phyloP scores from a whole-genome alignment of 371 early-diverging fungal genomes.

The Mortierella sp. region DNA sequence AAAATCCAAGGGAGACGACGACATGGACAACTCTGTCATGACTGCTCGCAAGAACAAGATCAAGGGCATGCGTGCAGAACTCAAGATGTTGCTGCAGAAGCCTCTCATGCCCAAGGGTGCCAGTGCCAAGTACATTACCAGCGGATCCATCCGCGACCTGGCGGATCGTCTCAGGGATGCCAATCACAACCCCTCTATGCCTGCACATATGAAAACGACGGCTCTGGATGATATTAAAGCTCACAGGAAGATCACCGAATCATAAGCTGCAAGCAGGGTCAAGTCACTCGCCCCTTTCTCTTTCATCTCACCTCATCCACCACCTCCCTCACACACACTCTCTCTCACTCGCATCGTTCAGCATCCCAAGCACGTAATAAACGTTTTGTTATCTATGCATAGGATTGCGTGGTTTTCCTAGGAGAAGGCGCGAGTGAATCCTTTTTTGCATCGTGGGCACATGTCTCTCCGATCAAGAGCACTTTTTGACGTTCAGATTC shows the following conservation, averaged over 20 bases:
- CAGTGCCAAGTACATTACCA: conserved; percentile 78
- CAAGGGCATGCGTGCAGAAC: conserved; percentile 63
- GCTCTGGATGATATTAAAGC: conserved; percentile 59
- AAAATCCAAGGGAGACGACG: conserved; percentile 51
- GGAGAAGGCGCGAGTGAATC: too few relatives aligned
- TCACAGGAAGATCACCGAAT: conserved; percentile 20
- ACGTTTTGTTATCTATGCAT: background rate
- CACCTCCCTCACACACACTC: conserved; percentile 1
- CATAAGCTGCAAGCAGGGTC: background rate
- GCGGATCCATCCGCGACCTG: conserved; percentile 70
- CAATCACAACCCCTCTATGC: conserved; percentile 53
- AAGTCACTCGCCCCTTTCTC: background rate
- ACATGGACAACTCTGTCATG: conserved; percentile 28
- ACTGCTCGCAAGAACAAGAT: conserved; percentile 58
- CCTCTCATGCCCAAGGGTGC: conserved; percentile 81
- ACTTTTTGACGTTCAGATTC: too few relatives aligned
- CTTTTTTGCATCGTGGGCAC: too few relatives aligned
- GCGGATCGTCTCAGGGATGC: conserved; percentile 68
- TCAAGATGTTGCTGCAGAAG: conserved; percentile 67
- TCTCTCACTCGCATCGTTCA: conserved; percentile 1
- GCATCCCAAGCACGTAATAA: background rate
- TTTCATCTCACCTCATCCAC: background rate
- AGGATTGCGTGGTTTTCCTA: too few relatives aligned
- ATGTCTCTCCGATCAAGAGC: too few relatives aligned
- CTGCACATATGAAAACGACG: conserved; percentile 55